Percentiles rank a stretch among this genome's conserved stretches.
Evolutionary conservation across 768 basidiomycete genomes (phyloP).

Genomic region (Filobasidium floriforme): DNA sequence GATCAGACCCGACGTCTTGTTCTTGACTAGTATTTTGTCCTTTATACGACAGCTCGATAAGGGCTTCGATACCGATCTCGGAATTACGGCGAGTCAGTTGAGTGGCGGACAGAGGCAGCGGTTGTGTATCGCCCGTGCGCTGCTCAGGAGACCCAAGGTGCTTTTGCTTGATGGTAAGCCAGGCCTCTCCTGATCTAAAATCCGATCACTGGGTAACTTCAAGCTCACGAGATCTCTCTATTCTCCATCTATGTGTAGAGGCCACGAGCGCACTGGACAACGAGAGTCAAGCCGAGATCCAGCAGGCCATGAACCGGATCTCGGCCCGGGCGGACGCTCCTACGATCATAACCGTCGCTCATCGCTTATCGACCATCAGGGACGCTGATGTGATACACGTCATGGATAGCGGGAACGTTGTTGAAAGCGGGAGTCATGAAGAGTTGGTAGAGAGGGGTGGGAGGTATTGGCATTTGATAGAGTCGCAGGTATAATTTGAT

Average conservation of each 20-base stretch:
- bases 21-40: conserved; percentile 26
- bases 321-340: neutral
- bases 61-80: conserved; percentile 37
- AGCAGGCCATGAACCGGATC: conserved; percentile 19
- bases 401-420: conserved; percentile 35
- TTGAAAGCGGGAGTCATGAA: conserved; percentile 36
- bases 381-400: conserved; percentile 39
- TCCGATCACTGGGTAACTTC: too few relatives aligned
- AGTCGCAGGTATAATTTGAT: neutral
- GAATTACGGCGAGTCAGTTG: conserved; percentile 38
- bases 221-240: too few relatives aligned
- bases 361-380: conserved; percentile 36
- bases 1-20: conserved; percentile 10
- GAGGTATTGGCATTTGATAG: neutral
- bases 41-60: conserved; percentile 31
- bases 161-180: conserved; percentile 34
- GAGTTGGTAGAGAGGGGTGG: conserved; percentile 28
- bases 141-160: conserved; percentile 36
- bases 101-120: conserved; percentile 41
- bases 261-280: conserved; percentile 37
- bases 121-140: conserved; percentile 40
- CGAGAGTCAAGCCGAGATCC: conserved; percentile 7
- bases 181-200: too few relatives aligned
- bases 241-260: too few relatives aligned
- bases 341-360: conserved; percentile 33